Evolutionary conservation across 2,329 filamentous ascomycete genomes (phyloP).

Genomic region (Monilinia fructigena): DNA sequence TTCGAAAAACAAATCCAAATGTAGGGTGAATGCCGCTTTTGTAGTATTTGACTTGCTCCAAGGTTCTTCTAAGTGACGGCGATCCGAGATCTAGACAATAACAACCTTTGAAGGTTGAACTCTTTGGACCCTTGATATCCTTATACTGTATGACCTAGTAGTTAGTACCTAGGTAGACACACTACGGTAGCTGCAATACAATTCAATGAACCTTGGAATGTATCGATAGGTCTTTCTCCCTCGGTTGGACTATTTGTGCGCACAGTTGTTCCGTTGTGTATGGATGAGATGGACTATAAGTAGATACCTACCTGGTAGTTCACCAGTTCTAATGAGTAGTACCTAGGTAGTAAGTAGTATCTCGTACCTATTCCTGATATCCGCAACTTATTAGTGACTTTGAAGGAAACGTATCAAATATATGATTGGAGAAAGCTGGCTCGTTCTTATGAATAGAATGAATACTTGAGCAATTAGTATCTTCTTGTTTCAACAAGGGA

Average conservation of each 20-base stretch:
- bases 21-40: conserved; percentile 14
- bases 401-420: neutral
- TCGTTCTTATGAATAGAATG: neutral
- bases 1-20: neutral
- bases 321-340: too few species aligned
- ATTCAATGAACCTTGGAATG: too few species aligned
- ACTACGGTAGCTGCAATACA: neutral
- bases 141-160: too few species aligned
- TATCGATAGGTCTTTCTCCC: neutral
- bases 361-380: neutral
- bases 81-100: conserved; percentile 9
- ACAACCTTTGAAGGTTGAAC: neutral
- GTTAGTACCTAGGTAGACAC: too few species aligned
- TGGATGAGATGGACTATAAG: too few species aligned
- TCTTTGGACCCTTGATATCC: neutral
- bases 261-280: neutral
- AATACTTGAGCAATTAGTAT: neutral
- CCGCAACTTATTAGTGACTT: neutral
- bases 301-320: too few species aligned
- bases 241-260: neutral
- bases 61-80: neutral
- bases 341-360: neutral
- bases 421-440: neutral
- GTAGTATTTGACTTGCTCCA: neutral
- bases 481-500: too few species aligned